These are phyloP conservation scores for Rosa multiflora DNA, from an alignment of 306 rosid genomes.

Conservation along the genomic window DNA sequence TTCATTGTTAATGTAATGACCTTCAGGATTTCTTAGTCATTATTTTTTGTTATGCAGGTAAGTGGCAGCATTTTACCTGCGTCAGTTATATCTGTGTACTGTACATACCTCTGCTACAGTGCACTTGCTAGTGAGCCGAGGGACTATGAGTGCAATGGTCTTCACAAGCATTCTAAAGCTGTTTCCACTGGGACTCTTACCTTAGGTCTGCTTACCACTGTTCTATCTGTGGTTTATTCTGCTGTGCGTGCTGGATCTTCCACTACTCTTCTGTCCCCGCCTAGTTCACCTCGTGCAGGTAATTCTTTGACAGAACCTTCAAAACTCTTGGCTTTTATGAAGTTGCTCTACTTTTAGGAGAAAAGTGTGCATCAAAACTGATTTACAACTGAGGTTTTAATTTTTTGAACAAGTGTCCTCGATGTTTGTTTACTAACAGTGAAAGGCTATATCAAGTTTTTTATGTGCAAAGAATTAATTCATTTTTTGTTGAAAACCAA, in stretches of 20 bases:
- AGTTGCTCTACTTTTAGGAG: background rate
- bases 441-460: background rate
- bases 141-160: constrained; percentile 94
- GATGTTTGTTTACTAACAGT: background rate
- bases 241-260: constrained; percentile 99
- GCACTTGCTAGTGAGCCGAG: constrained; percentile 96
- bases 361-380: background rate
- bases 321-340: background rate
- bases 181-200: constrained; percentile 94
- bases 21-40: constrained; percentile 6
- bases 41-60: constrained; percentile 51
- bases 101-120: constrained; percentile 91
- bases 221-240: constrained; percentile 93
- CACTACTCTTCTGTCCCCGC: constrained; percentile 74
- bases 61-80: constrained; percentile 91
- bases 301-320: constrained; percentile 18
- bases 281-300: constrained; percentile 93
- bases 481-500: background rate
- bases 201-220: constrained; percentile 76
- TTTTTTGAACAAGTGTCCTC: background rate
- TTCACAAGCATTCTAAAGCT: constrained; percentile 92
- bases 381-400: background rate
- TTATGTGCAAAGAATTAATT: background rate
- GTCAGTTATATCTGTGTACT: constrained; percentile 82
- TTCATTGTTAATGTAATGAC: background rate